Percentiles rank a stretch among this genome's conserved stretches.
Conservation (phyloP, 2,329 filamentous ascomycete genomes). For the Aschersonia sp. region DNA sequence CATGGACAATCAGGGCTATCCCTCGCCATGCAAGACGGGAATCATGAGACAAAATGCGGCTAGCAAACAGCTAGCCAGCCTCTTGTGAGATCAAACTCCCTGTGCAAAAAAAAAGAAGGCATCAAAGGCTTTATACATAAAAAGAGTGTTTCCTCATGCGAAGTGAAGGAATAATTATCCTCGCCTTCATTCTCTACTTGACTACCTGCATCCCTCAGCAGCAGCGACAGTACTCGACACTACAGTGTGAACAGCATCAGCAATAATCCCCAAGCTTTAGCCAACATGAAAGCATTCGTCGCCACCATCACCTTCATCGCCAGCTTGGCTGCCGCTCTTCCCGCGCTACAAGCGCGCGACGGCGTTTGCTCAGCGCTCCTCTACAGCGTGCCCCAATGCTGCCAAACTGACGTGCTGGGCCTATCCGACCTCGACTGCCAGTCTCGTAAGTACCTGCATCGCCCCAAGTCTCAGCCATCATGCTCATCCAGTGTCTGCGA, state of each 20-base stretch:
- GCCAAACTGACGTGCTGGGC: constrained; percentile 1
- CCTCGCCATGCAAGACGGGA: not conserved
- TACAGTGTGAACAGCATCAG: not conserved
- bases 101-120: not conserved
- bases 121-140: not conserved
- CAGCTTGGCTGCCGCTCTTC: constrained; percentile 1
- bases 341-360: constrained; percentile 1
- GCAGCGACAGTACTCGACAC: not conserved
- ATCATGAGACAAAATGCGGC: too few species aligned
- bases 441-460: constrained; percentile 1
- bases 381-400: constrained; percentile 5
- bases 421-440: constrained; percentile 4
- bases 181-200: too few species aligned
- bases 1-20: not conserved
- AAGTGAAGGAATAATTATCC: too few species aligned
- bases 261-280: not conserved
- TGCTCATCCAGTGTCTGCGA: too few species aligned
- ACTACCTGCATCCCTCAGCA: not conserved
- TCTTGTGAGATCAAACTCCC: too few species aligned
- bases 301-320: constrained; percentile 1
- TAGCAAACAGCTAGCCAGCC: too few species aligned
- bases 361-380: not conserved
- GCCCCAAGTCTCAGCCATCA: too few species aligned
- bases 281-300: constrained; percentile 3
- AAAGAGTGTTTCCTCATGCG: not conserved